phyloP scores from a whole-genome alignment of 345 rosid genomes.

The Crucihimalaya himalaica region DNA sequence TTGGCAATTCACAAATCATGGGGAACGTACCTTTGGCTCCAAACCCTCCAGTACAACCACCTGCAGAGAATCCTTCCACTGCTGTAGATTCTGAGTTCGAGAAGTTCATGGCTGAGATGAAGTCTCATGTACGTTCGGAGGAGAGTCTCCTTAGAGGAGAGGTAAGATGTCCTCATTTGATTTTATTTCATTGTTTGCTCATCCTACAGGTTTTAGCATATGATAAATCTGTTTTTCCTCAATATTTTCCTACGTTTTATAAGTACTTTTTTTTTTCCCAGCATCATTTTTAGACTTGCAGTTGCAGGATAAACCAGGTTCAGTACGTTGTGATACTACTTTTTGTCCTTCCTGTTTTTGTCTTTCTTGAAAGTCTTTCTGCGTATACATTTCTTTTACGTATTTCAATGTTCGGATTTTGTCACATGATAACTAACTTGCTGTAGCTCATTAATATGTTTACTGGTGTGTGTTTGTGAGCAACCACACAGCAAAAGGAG shows the following conservation, averaged over 20 bases:
- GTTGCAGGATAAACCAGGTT: too few relatives aligned
- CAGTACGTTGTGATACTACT: too few relatives aligned
- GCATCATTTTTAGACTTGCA: too few relatives aligned
- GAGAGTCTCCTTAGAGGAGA: slow-evolving; percentile 31
- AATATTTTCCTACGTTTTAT: slow-evolving; percentile 6
- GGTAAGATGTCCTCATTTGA: slow-evolving; percentile 52
- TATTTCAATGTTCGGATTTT: too few relatives aligned
- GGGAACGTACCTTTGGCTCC: slow-evolving; percentile 76
- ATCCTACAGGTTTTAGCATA: background rate
- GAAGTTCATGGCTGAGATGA: slow-evolving; percentile 98
- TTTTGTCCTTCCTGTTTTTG: too few relatives aligned
- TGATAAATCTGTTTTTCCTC: slow-evolving; percentile 15
- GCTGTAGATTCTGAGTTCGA: slow-evolving; percentile 89
- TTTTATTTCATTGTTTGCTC: background rate
- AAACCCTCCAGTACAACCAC: slow-evolving; percentile 54
- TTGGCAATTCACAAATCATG: slow-evolving; percentile 61
- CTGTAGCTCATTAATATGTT: too few relatives aligned
- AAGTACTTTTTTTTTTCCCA: too few relatives aligned
- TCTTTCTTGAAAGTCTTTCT: too few relatives aligned
- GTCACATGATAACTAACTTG: too few relatives aligned
- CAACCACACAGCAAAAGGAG: too few relatives aligned
- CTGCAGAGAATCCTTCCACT: slow-evolving; percentile 58
- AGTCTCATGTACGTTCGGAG: slow-evolving; percentile 46
- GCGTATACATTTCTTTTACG: too few relatives aligned
- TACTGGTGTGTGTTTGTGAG: too few relatives aligned